Evolutionary conservation across 257 asterid species (phyloP), one percentile per base, ranked within the genome.

Genomic region (Hygrophila difformis): DNA sequence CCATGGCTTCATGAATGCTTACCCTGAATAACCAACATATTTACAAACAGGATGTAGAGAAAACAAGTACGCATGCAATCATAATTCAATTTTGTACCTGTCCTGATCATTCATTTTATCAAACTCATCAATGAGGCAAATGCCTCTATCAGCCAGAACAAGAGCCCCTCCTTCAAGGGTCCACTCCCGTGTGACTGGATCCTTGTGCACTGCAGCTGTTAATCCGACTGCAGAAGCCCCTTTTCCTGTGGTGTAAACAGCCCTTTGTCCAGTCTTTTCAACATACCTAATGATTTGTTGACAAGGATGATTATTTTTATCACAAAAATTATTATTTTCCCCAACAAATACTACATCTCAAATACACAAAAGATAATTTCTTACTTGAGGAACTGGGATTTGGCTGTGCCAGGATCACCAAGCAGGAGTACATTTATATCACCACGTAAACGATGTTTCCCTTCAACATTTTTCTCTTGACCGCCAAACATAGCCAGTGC

Each of bases 201-300:
- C 99, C 79, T 86, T 91, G 78, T 86, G 96, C 57, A 86, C 96
- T 15, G 94, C 79, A 47, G 98, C 98, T n/a, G 98, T 86, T 53
- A 91, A 87, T 44, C 96, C 99, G 9, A 91, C 95, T n/a, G 95
- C 99, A 39, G 99, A 91, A 55, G 99, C 99, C 65, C 99, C 99
- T 72, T 91, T 91, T 47, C 99, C 99, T 40, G 99, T 91, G 24
- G 99, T 91, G 60, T 86, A 91, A 58, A 91, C 96, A 55, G 96
- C 96, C 58, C 99, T 74, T 43, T 81, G 94, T 47, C 89, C 99
- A 26, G 96, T 86, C 75, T 91, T 91, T 68, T 91, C 99, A 3
- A 78, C 89, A 53, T 91, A 85, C 75, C 98, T 85, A 65, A 44
- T 8, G 47, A 38, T 51, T 55, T 45, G 35, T 28, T 14, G 44